Percentiles rank a stretch among this genome's conserved stretches.
Evolutionary conservation across 208 protist genomes (phyloP).

Genomic region (Leishmania arabica): DNA sequence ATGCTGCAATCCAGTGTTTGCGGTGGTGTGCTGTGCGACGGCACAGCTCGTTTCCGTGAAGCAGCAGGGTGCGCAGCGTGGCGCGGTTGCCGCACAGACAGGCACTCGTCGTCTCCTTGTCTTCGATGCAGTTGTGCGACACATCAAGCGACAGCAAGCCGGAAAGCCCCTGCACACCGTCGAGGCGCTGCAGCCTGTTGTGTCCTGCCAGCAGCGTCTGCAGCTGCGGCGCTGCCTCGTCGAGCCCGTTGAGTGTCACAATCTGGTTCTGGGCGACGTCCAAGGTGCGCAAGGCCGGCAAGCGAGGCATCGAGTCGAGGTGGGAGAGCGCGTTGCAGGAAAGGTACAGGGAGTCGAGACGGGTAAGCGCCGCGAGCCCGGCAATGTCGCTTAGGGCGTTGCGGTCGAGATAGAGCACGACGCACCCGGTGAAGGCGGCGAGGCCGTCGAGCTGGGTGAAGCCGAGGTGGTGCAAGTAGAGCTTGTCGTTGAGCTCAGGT

Average conservation of each 20-base stretch:
- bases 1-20: conserved; percentile 66
- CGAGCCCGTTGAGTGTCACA: conserved; percentile 37
- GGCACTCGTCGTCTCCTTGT: conserved; percentile 34
- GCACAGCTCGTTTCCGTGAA: conserved; percentile 83
- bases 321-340: conserved; percentile 80
- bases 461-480: conserved; percentile 93
- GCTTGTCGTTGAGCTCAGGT: conserved; percentile 92
- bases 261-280: conserved; percentile 91
- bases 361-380: conserved; percentile 55
- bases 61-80: conserved; percentile 71
- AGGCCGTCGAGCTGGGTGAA: conserved; percentile 76
- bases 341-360: conserved; percentile 85
- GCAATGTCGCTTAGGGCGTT: conserved; percentile 88
- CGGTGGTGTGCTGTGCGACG: conserved; percentile 65
- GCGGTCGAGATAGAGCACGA: conserved; percentile 90
- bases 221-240: conserved; percentile 38
- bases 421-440: conserved; percentile 75
- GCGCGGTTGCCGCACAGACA: conserved; percentile 19
- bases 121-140: conserved; percentile 53
- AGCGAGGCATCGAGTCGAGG: conserved; percentile 61
- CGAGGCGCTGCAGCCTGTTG: conserved; percentile 43
- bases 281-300: conserved; percentile 67
- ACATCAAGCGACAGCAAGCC: conserved; percentile 61
- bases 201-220: conserved; percentile 59
- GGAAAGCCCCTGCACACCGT: conserved; percentile 15